Evolutionary conservation across 345 rosid genomes (phyloP).

Genomic region (Microcos paniculata): DNA sequence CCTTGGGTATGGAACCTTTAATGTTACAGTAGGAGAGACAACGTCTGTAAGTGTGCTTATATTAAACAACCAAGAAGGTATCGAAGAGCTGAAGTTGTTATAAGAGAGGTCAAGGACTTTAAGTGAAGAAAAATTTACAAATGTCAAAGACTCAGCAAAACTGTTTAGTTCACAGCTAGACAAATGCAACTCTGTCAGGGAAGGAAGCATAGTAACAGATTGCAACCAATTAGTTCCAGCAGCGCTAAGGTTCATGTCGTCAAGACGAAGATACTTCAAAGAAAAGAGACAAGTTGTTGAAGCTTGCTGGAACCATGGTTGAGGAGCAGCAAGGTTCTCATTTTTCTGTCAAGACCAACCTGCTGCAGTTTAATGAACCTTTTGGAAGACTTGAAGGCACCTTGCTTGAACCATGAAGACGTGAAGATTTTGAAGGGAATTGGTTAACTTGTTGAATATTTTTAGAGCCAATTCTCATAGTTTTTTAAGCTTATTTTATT

Average conservation of each 20-base stretch:
- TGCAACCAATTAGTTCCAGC: background rate
- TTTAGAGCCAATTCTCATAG: too few relatives aligned
- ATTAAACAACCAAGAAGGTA: slow-evolving; percentile 26
- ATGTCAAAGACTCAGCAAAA: background rate
- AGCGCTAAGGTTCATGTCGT: background rate
- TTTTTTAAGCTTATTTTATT: too few relatives aligned
- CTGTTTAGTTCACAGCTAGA: too few relatives aligned
- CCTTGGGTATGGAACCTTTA: background rate
- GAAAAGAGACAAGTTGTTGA: background rate
- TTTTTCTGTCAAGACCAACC: too few relatives aligned
- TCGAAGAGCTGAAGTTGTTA: slow-evolving; percentile 19
- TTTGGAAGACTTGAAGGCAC: too few relatives aligned
- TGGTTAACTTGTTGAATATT: too few relatives aligned
- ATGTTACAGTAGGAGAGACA: background rate
- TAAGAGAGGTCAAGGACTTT: slow-evolving; percentile 26
- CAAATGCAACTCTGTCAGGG: too few relatives aligned
- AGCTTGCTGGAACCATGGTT: too few relatives aligned
- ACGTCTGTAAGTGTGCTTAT: slow-evolving; percentile 13
- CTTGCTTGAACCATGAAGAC: too few relatives aligned
- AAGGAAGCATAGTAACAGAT: background rate
- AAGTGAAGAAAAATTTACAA: background rate
- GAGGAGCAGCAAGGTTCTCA: too few relatives aligned
- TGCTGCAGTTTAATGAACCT: too few relatives aligned
- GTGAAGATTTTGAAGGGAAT: too few relatives aligned
- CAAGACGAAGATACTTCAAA: background rate